phyloP scores from a whole-genome alignment of 371 early-diverging fungal genomes.

The Chytridiales sp. region DNA sequence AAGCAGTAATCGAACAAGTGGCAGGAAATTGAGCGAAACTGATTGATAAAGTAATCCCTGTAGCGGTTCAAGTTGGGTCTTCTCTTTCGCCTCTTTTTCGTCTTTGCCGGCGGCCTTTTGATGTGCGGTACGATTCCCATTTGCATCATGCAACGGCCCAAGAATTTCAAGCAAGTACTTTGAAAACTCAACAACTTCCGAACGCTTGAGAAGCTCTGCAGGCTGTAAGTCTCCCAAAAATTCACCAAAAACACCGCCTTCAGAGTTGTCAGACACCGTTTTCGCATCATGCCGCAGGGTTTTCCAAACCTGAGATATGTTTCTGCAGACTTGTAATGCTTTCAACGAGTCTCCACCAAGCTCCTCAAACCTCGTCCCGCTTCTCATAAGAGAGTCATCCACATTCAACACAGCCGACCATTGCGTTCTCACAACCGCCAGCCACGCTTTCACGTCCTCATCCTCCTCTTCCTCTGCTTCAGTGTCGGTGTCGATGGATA shows the following conservation, averaged over 20 bases:
- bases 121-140: too few species aligned
- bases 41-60: conserved; percentile 8
- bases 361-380: conserved; percentile 15
- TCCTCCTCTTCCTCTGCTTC: conserved; percentile 11
- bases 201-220: conserved; percentile 34
- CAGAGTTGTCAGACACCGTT: neutral
- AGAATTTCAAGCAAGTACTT: too few species aligned
- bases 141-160: too few species aligned
- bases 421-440: neutral
- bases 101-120: too few species aligned
- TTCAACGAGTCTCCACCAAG: conserved; percentile 33
- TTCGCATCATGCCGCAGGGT: too few species aligned
- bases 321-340: conserved; percentile 18
- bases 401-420: conserved; percentile 8
- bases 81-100: neutral
- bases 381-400: neutral
- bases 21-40: conserved; percentile 1
- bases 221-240: conserved; percentile 27
- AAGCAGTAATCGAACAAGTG: conserved; percentile 5
- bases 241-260: conserved; percentile 17
- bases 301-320: too few species aligned
- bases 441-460: conserved; percentile 12
- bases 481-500: neutral
- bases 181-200: conserved; percentile 1
- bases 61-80: neutral